These are phyloP conservation scores for Babesia ovata DNA, from an alignment of 169 alveolate species.

Conservation along the genomic window DNA sequence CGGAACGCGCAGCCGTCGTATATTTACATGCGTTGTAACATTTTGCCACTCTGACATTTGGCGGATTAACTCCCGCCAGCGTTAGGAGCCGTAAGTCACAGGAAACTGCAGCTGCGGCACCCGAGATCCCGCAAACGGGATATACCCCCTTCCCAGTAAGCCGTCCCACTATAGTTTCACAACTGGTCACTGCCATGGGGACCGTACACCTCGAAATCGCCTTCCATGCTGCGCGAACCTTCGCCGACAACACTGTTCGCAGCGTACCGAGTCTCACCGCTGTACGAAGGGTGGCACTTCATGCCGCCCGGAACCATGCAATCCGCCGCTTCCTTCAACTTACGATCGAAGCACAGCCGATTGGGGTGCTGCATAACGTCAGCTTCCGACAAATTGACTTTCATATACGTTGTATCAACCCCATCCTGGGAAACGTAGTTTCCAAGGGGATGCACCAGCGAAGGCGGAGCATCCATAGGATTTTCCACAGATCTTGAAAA, in stretches of 20 bases:
- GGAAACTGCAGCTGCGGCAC: no score
- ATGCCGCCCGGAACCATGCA: not conserved
- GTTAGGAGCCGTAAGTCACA: no score
- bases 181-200: not conserved
- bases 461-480: not conserved
- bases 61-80: no score
- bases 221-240: slow-evolving; percentile 11
- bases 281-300: not conserved
- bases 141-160: no score
- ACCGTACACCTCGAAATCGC: not conserved
- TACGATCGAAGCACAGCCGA: no score
- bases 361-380: no score
- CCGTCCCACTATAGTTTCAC: no score
- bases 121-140: no score
- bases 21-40: no score
- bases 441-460: not conserved
- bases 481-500: not conserved
- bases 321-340: not conserved
- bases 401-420: not conserved
- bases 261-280: slow-evolving; percentile 1
- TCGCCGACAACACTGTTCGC: not conserved
- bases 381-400: no score
- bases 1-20: no score
- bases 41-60: no score
- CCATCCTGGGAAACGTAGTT: not conserved